Conservation (phyloP, 176 grass and related monocot species). For the Alloteropsis semialata region DNA sequence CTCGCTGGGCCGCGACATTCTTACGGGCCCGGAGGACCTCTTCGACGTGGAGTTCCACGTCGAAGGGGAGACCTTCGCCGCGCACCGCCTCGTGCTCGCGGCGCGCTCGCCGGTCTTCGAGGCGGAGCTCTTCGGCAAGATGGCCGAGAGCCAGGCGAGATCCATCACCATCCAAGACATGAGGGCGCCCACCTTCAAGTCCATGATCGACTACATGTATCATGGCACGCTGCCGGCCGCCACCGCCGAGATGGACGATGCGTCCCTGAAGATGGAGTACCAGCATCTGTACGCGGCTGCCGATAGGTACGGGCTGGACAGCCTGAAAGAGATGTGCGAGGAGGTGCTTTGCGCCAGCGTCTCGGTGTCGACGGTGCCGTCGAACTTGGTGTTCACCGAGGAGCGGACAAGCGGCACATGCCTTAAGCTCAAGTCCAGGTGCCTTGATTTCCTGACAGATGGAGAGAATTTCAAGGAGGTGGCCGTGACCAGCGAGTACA, state of each 20-base stretch:
- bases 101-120: background rate
- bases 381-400: background rate
- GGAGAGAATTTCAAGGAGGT: constrained; percentile 1
- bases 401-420: background rate
- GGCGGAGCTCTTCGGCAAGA: background rate
- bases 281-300: background rate
- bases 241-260: background rate
- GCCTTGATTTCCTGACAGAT: constrained; percentile 21
- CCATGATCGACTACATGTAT: constrained; percentile 34
- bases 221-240: background rate
- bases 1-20: background rate
- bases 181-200: background rate
- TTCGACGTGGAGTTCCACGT: background rate
- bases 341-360: background rate
- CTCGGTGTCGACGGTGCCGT: background rate
- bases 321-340: constrained; percentile 16
- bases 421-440: constrained; percentile 5
- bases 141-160: background rate
- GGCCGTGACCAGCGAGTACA: background rate
- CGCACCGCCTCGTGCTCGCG: constrained; percentile 18
- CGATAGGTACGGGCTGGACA: background rate
- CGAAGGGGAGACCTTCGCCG: background rate
- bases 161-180: constrained; percentile 2
- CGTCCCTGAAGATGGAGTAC: background rate
- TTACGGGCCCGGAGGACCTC: background rate